Evolutionary conservation across 805 yeast genomes (phyloP).

Genomic region (Jamesozyma spencerorum): DNA sequence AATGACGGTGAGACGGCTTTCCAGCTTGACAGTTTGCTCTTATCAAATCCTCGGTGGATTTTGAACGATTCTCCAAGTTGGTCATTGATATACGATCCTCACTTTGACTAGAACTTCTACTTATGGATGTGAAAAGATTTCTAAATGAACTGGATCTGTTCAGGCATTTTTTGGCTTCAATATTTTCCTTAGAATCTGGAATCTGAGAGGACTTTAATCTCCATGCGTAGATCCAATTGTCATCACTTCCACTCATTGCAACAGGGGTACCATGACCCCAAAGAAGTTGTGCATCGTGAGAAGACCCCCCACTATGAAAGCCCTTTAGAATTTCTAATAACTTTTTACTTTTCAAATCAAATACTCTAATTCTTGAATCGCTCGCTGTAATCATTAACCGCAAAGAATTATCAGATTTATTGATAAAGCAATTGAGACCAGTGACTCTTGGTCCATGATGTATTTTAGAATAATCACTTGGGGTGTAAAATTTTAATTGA

Average conservation of each 20-base stretch:
- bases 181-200: background rate
- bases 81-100: too few relatives aligned
- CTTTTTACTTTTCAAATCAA: slow-evolving; percentile 44
- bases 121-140: slow-evolving; percentile 8
- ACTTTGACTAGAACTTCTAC: slow-evolving; percentile 7
- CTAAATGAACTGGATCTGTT: slow-evolving; percentile 11
- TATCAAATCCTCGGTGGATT: background rate
- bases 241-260: slow-evolving; percentile 75
- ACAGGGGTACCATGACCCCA: slow-evolving; percentile 6
- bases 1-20: slow-evolving; percentile 1
- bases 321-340: slow-evolving; percentile 69
- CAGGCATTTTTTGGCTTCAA: slow-evolving; percentile 1
- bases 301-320: slow-evolving; percentile 55
- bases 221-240: slow-evolving; percentile 84
- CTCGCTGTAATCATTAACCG: slow-evolving; percentile 61
- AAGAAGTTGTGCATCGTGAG: slow-evolving; percentile 46
- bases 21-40: too few relatives aligned
- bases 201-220: slow-evolving; percentile 30
- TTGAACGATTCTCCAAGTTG: background rate
- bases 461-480: slow-evolving; percentile 8
- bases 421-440: slow-evolving; percentile 51
- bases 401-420: slow-evolving; percentile 24
- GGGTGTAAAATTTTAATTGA: background rate
- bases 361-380: slow-evolving; percentile 68
- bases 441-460: slow-evolving; percentile 55